Evolutionary conservation across 2,329 filamentous ascomycete genomes (phyloP), one percentile per base, ranked within the genome.

Genomic region (Diaporthe aspalathi): DNA sequence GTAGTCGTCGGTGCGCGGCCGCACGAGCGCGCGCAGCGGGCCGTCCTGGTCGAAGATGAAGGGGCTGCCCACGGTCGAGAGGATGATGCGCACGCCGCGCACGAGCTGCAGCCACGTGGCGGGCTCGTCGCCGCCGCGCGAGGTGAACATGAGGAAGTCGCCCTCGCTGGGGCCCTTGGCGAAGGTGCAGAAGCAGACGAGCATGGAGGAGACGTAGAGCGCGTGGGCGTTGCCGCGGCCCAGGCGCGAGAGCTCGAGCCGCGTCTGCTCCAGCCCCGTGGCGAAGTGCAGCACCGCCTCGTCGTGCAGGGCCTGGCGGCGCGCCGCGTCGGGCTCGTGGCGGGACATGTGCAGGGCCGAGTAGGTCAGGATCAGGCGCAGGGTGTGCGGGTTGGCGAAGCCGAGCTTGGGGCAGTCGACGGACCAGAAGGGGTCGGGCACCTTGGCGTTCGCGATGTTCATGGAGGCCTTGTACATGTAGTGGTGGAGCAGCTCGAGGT

Each of bases 401-500:
- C 77, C 77, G 12, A 79, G 71, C 20, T 68, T 73, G 6, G 76
- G 76, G 12, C 72, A 72, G 57, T 75, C 68, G 1, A 74, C 68
- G 4, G 67, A 72, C 75, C 75, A 76, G 8, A 76, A 62, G 22
- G 24, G 57, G 57, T 47, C 40, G 2, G 17, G 57, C 4, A 24
- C 53, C 1, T 63, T 52, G 2, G 71, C 54, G 50, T 76, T 74
- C 8, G 73, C 75, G 16, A 76, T 47, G 2, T 74, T 74, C 4
- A 72, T 47, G 11, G 74, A 70, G 12, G 73, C 74, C 27, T 74
- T 70, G 27, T 65, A 74, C 63, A 76, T 73, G 67, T 75, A 78
- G 62, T 77, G 72, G 65, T 78, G 73, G 20, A 77, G 74, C 5
- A 79, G 73, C 56, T 78, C 76, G 45, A 78, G 68, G 68, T 77